Percentiles rank a stretch among this genome's conserved stretches.
These are phyloP conservation scores for Pythium volutum DNA, from an alignment of 352 stramenopile species.

Conservation along the genomic window DNA sequence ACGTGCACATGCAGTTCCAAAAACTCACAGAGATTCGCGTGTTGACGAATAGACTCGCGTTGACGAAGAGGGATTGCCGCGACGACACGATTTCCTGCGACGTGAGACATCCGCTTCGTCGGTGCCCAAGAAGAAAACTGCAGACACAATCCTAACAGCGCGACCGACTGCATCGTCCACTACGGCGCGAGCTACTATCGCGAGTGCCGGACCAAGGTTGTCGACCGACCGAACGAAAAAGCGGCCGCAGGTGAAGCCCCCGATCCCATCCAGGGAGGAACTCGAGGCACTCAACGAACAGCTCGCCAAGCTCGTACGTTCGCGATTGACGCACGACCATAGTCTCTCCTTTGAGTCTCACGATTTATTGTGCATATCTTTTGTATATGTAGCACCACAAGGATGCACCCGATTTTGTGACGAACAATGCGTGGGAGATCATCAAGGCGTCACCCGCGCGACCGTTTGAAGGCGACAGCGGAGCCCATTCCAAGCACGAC, in stretches of 20 bases:
- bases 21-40: too few species aligned
- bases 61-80: slow-evolving; percentile 3
- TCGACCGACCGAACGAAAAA: background rate
- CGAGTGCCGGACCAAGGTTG: background rate
- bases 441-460: slow-evolving; percentile 47
- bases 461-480: slow-evolving; percentile 16
- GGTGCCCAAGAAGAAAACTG: slow-evolving; percentile 4
- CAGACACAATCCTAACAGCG: background rate
- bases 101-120: slow-evolving; percentile 14
- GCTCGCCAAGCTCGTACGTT: slow-evolving; percentile 20
- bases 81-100: slow-evolving; percentile 24
- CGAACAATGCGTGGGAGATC: slow-evolving; percentile 72
- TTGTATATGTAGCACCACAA: slow-evolving; percentile 40
- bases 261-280: slow-evolving; percentile 21
- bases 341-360: too few species aligned
- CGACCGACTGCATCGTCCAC: background rate
- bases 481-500: slow-evolving; percentile 20
- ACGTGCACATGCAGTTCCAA: too few species aligned
- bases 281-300: slow-evolving; percentile 20
- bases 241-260: slow-evolving; percentile 20
- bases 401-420: slow-evolving; percentile 65
- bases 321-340: too few species aligned
- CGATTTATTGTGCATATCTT: background rate
- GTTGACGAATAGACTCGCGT: background rate
- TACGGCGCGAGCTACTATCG: background rate